Base-by-base conservation (phyloP, 176 grass and related monocot species). In the Oryza australiensis region DNA sequence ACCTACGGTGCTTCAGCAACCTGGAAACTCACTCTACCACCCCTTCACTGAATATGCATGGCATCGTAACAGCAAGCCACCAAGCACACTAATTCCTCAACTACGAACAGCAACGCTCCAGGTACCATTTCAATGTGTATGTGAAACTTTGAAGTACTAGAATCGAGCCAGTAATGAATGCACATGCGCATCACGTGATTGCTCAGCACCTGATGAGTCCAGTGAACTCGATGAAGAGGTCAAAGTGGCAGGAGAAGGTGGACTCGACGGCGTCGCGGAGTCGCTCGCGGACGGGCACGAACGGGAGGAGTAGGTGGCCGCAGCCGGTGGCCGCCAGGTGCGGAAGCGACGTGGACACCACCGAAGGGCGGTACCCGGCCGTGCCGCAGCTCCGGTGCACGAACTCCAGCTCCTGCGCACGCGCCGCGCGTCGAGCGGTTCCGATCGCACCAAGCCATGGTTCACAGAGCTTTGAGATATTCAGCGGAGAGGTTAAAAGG, bases 151-250 rank as follows among this genome's bases (percentile, higher is more conserved):
- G 40, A 68, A 53, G 5, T 45, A 40, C 13, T 33, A 26, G 12
- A 28, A 73, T 43, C 26, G 12, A 89, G 20, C 13, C 37, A 23
- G 49, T 1, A 38, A 53, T 22, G 51, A 23, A 75, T 53, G 40
- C 23, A 12, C 9, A 3, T 70, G 51, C 16, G 60, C 13, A 42
- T 18, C 33, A 70, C 20, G 70, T 7, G 38, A 76, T 18, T 30
- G 72, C n/a, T 48, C 77, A 26, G 53, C n/a, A 94, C 95, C 95
- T 98, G 84, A 94, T 91, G 35, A 94, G 88, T 29, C 80, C 95
- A 13, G 95, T 98, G 77, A 98, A 98, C 84, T 98, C 95, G 83
- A 94, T 77, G 72, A 93, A 98, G 88, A 94, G 80, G 51, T 94
- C 92, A 72, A 94, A 98, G 6, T 87, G 80, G 85, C 95, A 94